Evolutionary conservation across 2,329 filamentous ascomycete species (phyloP).

Genomic region (Calonectria ilicicola): DNA sequence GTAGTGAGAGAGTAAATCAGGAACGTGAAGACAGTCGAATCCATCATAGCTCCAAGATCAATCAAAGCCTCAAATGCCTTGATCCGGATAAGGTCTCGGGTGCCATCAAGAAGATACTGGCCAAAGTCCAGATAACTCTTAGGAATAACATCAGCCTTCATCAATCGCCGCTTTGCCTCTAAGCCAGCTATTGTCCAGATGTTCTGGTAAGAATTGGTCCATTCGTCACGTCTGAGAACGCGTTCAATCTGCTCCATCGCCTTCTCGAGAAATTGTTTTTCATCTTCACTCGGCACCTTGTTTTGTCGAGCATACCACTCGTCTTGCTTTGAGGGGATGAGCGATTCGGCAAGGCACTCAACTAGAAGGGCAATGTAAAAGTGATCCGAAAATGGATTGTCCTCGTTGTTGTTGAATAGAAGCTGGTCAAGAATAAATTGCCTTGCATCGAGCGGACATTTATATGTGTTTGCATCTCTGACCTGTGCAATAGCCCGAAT

Average conservation of each 20-base stretch:
- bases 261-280: conserved; percentile 62
- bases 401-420: conserved; percentile 93
- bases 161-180: conserved; percentile 70
- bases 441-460: conserved; percentile 82
- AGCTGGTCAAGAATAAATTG: conserved; percentile 90
- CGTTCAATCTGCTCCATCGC: conserved; percentile 74
- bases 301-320: conserved; percentile 59
- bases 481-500: conserved; percentile 84
- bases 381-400: conserved; percentile 89
- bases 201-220: conserved; percentile 76
- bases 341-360: conserved; percentile 67
- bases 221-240: conserved; percentile 76
- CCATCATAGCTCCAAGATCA: conserved; percentile 71
- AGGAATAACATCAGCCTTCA: conserved; percentile 73
- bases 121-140: conserved; percentile 67
- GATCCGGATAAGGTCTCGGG: conserved; percentile 71
- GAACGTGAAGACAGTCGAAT: conserved; percentile 66
- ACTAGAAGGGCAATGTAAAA: conserved; percentile 89
- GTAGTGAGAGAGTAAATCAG: conserved; percentile 70
- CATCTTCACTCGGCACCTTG: conserved; percentile 58
- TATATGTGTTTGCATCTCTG: conserved; percentile 76
- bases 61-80: conserved; percentile 74
- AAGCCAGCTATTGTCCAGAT: conserved; percentile 73
- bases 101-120: conserved; percentile 75
- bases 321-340: conserved; percentile 62